phyloP scores from a whole-genome alignment of 306 rosid genomes.

The Parietaria judaica region DNA sequence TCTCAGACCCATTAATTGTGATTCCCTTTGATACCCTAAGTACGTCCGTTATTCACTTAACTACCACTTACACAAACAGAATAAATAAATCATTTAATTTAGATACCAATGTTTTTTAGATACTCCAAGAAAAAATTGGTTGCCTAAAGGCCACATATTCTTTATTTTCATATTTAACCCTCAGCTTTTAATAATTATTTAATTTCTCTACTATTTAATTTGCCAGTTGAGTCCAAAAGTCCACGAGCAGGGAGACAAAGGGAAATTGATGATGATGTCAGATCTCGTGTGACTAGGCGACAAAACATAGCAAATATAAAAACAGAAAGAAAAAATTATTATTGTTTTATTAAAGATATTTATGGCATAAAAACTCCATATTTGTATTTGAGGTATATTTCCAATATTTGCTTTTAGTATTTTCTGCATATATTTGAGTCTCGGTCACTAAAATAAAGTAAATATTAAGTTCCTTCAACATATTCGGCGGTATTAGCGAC shows the following conservation, averaged over 20 bases:
- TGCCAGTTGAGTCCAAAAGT: not conserved
- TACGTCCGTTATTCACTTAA: conserved; percentile 1
- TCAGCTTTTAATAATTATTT: too few species aligned
- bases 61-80: not conserved
- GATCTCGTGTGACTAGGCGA: too few species aligned
- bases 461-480: too few species aligned
- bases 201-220: too few species aligned
- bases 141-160: not conserved
- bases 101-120: not conserved
- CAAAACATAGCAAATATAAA: too few species aligned
- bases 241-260: not conserved
- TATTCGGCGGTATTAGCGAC: too few species aligned
- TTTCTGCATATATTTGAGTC: too few species aligned
- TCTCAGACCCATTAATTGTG: not conserved
- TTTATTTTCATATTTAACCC: not conserved
- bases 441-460: too few species aligned
- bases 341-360: not conserved
- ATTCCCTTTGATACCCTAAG: conserved; percentile 4
- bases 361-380: too few species aligned
- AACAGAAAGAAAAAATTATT: too few species aligned
- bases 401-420: too few species aligned
- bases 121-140: not conserved
- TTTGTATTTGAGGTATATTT: too few species aligned
- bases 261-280: not conserved
- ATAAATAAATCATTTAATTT: not conserved